These are phyloP conservation scores for Pseudogymnoascus pannorum DNA, from an alignment of 2,329 filamentous ascomycete genomes.

Conservation along the genomic window DNA sequence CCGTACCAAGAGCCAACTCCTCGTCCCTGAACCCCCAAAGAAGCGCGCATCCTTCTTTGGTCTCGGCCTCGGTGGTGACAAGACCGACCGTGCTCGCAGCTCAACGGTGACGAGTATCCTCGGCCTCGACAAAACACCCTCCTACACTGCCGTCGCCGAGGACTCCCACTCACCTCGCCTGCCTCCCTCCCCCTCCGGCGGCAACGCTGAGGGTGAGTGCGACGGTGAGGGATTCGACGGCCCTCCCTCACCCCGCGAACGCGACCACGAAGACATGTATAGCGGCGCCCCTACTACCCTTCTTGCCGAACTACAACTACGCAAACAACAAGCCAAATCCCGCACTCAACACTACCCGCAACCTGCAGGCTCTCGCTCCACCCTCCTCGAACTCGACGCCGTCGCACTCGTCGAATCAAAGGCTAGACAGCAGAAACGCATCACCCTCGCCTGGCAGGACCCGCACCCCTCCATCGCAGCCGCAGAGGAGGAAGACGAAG, in stretches of 20 bases:
- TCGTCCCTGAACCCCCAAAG: constrained; percentile 21
- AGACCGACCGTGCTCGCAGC: constrained; percentile 15
- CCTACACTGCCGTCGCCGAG: not conserved
- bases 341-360: constrained; percentile 58
- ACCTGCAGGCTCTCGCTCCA: constrained; percentile 81
- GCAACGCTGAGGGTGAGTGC: constrained; percentile 37
- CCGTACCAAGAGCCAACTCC: constrained; percentile 37
- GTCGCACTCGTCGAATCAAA: constrained; percentile 79
- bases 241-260: constrained; percentile 64
- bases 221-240: constrained; percentile 51
- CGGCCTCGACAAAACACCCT: constrained; percentile 18
- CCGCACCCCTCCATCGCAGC: constrained; percentile 37
- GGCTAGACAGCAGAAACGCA: constrained; percentile 63
- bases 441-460: constrained; percentile 89
- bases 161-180: not conserved
- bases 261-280: constrained; percentile 40
- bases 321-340: constrained; percentile 80
- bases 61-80: constrained; percentile 27
- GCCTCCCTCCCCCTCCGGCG: constrained; percentile 38
- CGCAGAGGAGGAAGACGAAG: constrained; percentile 59
- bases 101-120: constrained; percentile 21
- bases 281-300: constrained; percentile 79
- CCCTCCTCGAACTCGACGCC: constrained; percentile 81
- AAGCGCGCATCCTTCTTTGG: constrained; percentile 44
- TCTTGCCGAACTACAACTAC: constrained; percentile 82